These are phyloP conservation scores for Leccinellum rugosiceps DNA, from an alignment of 768 basidiomycete species.

Conservation along the genomic window DNA sequence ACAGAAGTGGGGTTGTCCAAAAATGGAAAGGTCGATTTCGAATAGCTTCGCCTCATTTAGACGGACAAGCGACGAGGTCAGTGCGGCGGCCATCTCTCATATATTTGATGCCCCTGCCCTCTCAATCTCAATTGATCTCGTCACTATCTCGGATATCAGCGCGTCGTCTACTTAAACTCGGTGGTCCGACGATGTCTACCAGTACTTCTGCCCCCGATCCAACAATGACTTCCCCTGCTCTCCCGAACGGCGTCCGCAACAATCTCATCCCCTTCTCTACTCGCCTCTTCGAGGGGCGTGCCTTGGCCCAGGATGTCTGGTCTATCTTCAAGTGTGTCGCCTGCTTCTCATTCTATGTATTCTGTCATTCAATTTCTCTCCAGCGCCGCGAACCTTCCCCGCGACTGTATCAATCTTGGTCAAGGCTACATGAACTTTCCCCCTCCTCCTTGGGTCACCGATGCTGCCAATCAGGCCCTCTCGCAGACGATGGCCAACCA, in stretches of 20 bases:
- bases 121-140: not conserved
- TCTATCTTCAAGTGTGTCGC: conserved; percentile 74
- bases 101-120: not conserved
- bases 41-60: no score
- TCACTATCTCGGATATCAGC: not conserved
- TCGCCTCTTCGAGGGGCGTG: conserved; percentile 70
- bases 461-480: conserved; percentile 71
- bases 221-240: not conserved
- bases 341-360: not conserved
- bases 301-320: conserved; percentile 84
- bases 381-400: conserved; percentile 84
- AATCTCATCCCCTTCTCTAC: conserved; percentile 67
- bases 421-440: conserved; percentile 94
- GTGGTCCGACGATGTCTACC: not conserved
- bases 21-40: not conserved
- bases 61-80: not conserved
- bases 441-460: conserved; percentile 75
- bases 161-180: not conserved
- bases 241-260: conserved; percentile 34
- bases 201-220: not conserved
- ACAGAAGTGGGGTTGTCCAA: not conserved
- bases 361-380: not conserved
- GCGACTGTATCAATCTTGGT: conserved; percentile 93
- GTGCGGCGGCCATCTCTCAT: no score
- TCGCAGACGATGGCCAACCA: conserved; percentile 65